Evolutionary conservation across 2,329 filamentous ascomycete species (phyloP), one percentile per base, ranked within the genome.

Genomic region (Taxawa tesnikishii): DNA sequence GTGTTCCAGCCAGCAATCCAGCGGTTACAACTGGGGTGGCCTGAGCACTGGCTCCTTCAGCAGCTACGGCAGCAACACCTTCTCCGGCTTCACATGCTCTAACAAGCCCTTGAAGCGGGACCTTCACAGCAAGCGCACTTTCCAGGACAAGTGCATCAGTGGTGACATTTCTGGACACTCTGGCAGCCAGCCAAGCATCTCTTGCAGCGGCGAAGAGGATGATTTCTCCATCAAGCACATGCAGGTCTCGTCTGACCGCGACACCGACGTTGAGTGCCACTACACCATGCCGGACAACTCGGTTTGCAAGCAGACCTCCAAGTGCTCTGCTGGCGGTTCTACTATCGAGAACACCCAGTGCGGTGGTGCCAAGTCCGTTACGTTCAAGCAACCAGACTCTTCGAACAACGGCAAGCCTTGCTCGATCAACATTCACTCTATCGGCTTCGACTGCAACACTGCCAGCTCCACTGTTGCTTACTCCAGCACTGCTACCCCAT

Each of bases 261-360:
- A 88, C 57, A 76, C 73, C 45, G 75, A 87, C 41, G 62, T 96
- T 33, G 76, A 88, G 58, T 84, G 94, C 64, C 71, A 83, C 65
- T 94, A 88, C 61, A 70, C 67, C 48, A 93, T 94, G 84, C 70
- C 75, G 2, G 83, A 88, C 54, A 82, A 82, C 45, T 77, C 73
- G 10, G 72, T 58, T 38, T 96, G 88, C 75, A 88, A 82, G 63
- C 80, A 92, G 48, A 75, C 73, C 40, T 64, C 71, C 43, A 51
- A 66, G 32, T 92, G 83, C 71, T 72, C 67, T 42, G 63, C 68
- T 34, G 62, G 67, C 11, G 83, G 83, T 48, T 77, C 74, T 37
- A 71, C 69, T 28, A 67, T 94, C 47, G 62, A 73, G 60, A 94
- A 94, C 71, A 73, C 65, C 39, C 84, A 94, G 68, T 96, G 88